Conservation (phyloP, 306 rosid genomes). For the Medicago truncatula region DNA sequence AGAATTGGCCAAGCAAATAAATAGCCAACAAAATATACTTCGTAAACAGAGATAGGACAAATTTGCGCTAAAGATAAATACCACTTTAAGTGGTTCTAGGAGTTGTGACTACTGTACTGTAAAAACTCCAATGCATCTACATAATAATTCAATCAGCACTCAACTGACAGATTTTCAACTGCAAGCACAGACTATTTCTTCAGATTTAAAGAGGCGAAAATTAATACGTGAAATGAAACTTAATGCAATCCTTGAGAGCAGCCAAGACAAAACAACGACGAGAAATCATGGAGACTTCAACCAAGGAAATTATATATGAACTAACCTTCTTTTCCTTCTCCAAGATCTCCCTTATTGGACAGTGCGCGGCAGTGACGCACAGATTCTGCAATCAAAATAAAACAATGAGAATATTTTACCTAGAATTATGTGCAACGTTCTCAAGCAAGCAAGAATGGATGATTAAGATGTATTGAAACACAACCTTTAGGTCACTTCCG, state of each 20-base stretch:
- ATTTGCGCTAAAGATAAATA: too few relatives aligned
- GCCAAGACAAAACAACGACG: not conserved
- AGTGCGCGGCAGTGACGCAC: conserved; percentile 54
- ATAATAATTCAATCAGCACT: conserved; percentile 5
- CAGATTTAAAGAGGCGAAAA: not conserved
- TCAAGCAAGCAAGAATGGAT: conserved; percentile 31
- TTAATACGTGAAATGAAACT: conserved; percentile 19
- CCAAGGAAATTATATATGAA: not conserved
- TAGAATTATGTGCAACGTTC: conserved; percentile 29
- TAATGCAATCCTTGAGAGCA: conserved; percentile 12
- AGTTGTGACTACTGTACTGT: too few relatives aligned
- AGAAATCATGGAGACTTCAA: not conserved
- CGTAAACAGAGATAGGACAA: too few relatives aligned
- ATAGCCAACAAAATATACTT: too few relatives aligned
- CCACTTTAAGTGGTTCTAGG: too few relatives aligned
- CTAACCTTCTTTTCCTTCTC: conserved; percentile 66
- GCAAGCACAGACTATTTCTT: too few relatives aligned
- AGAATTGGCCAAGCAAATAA: too few relatives aligned
- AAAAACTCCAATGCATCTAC: not conserved
- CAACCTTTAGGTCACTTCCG: conserved; percentile 94
- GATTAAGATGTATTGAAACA: conserved; percentile 19
- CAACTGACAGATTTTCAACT: too few relatives aligned
- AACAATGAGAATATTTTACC: conserved; percentile 31
- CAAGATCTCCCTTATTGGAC: conserved; percentile 55
- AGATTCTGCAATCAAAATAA: conserved; percentile 50